These are phyloP conservation scores for Nakaseomyces uthaithaninus DNA, from an alignment of 1,139 yeast genomes.

Conservation along the genomic window DNA sequence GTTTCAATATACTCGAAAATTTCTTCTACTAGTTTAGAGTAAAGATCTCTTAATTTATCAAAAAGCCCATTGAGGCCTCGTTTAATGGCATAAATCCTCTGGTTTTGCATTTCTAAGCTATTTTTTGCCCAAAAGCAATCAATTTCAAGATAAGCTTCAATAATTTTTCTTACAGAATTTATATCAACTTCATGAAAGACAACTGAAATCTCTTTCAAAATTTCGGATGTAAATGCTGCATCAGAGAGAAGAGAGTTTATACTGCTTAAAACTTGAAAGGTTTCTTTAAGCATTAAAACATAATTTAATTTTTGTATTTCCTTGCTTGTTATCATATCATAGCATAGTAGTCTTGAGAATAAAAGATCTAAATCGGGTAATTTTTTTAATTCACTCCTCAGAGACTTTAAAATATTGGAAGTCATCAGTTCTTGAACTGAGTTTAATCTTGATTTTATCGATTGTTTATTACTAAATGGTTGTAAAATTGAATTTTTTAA, in stretches of 20 bases:
- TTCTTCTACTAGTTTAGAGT: constrained; percentile 36
- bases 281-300: constrained; percentile 34
- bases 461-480: constrained; percentile 36
- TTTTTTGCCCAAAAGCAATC: constrained; percentile 39
- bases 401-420: constrained; percentile 16
- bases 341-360: constrained; percentile 29
- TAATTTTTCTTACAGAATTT: constrained; percentile 19
- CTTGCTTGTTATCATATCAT: constrained; percentile 20
- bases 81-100: constrained; percentile 39
- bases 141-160: constrained; percentile 33
- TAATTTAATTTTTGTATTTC: constrained; percentile 36
- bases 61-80: constrained; percentile 40
- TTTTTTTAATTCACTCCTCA: constrained; percentile 27
- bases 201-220: not conserved
- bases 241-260: not conserved
- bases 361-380: constrained; percentile 36
- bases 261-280: constrained; percentile 20
- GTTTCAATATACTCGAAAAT: constrained; percentile 27
- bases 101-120: constrained; percentile 37
- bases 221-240: not conserved
- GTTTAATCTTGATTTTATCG: constrained; percentile 33
- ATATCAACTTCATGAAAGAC: not conserved
- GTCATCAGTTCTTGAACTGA: constrained; percentile 34
- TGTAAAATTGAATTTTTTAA: constrained; percentile 38
- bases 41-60: constrained; percentile 39